Evolutionary conservation across 352 stramenopile genomes (phyloP).

Genomic region (Halophytophthora batemanensis): DNA sequence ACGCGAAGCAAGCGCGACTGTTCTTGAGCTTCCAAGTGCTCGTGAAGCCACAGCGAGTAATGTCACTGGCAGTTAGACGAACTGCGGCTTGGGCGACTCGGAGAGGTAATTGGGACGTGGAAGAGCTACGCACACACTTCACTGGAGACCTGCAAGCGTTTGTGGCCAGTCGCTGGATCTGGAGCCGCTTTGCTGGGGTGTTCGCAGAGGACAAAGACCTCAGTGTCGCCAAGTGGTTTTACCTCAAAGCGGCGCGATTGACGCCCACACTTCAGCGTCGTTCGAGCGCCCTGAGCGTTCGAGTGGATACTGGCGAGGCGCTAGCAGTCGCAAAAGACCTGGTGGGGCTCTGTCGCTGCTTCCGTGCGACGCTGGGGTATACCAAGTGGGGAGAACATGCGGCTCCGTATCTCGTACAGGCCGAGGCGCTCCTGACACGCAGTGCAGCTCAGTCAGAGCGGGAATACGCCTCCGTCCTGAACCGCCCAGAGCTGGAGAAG

Average conservation of each 20-base stretch:
- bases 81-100: slow-evolving; percentile 20
- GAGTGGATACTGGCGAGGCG: slow-evolving; percentile 11
- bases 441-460: slow-evolving; percentile 10
- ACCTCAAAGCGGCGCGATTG: slow-evolving; percentile 25
- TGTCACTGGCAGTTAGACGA: slow-evolving; percentile 3
- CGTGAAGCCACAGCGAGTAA: slow-evolving; percentile 10
- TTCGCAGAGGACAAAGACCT: slow-evolving; percentile 46
- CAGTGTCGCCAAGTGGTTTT: slow-evolving; percentile 44
- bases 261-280: slow-evolving; percentile 20
- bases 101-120: slow-evolving; percentile 44
- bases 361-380: slow-evolving; percentile 30
- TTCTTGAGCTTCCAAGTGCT: slow-evolving; percentile 36
- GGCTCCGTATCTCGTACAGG: slow-evolving; percentile 14
- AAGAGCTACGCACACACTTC: slow-evolving; percentile 34
- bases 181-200: slow-evolving; percentile 43
- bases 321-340: slow-evolving; percentile 29
- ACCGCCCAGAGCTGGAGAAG: slow-evolving; percentile 13
- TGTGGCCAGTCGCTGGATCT: slow-evolving; percentile 47
- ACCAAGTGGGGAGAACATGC: slow-evolving; percentile 14
- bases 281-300: slow-evolving; percentile 7
- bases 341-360: slow-evolving; percentile 35
- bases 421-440: slow-evolving; percentile 16
- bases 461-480: slow-evolving; percentile 9
- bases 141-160: slow-evolving; percentile 54
- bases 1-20: slow-evolving; percentile 6